A percentile compares a stretch with the other conserved stretches of the same genome.
Conservation (phyloP, 2,329 filamentous ascomycete species). For the Colletotrichum sublineola region DNA sequence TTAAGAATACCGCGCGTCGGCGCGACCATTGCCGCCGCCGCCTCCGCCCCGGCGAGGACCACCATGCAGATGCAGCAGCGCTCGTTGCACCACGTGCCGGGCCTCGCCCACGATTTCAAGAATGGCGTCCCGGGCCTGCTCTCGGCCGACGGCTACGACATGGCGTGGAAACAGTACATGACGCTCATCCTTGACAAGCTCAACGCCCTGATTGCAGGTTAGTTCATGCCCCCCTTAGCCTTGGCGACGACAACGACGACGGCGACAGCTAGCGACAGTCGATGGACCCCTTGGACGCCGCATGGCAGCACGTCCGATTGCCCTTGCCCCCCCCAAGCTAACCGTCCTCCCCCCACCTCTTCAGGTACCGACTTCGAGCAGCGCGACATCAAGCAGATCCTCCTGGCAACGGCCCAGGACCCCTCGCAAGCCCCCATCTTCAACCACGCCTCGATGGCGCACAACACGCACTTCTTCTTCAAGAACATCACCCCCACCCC, state of each 20-base stretch:
- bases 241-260: background rate
- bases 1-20: slow-evolving; percentile 64
- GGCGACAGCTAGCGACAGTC: background rate
- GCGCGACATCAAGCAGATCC: slow-evolving; percentile 74
- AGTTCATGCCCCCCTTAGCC: slow-evolving; percentile 46
- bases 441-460: slow-evolving; percentile 96
- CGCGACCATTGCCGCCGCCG: slow-evolving; percentile 44
- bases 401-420: slow-evolving; percentile 82
- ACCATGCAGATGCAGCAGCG: slow-evolving; percentile 52
- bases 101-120: slow-evolving; percentile 60
- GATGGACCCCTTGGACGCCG: background rate
- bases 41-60: slow-evolving; percentile 47
- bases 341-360: background rate
- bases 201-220: slow-evolving; percentile 81
- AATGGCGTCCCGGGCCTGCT: slow-evolving; percentile 78
- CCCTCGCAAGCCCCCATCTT: slow-evolving; percentile 83
- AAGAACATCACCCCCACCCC: slow-evolving; percentile 60
- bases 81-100: slow-evolving; percentile 62
- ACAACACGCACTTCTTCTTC: slow-evolving; percentile 93
- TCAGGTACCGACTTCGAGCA: slow-evolving; percentile 75
- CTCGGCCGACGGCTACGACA: slow-evolving; percentile 75
- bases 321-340: slow-evolving; percentile 12
- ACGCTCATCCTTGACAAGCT: slow-evolving; percentile 79
- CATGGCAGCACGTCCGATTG: background rate
- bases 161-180: slow-evolving; percentile 90